Base-by-base conservation (phyloP, 192 early-diverging fungal species). In the Coemansia sp. region DNA sequence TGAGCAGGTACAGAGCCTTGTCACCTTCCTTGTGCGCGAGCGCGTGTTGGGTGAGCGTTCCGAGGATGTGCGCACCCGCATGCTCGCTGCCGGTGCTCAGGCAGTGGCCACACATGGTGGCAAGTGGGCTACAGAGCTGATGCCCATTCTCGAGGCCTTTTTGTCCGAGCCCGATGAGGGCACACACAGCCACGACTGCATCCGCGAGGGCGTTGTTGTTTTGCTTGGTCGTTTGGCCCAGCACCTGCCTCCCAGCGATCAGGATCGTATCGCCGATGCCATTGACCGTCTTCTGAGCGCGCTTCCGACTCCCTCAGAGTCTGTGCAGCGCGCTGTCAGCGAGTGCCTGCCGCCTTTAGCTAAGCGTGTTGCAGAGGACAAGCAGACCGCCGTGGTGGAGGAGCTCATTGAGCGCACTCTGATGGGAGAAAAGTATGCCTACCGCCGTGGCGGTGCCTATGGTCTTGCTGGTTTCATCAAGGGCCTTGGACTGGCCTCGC, bases 391-490 rank as follows among this genome's bases (percentile, higher is more conserved):
- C 0, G 69, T 94, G 20, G 64, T 90, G 27, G 71, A 85, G 35
- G 44, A 59, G 25, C 63, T 96, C 11, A 61, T 93, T 60, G 75
- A 87, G 9, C 80, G 72, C 42, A 67, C 93, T 3, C 88, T 91
- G 60, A 67, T 75, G 22, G 78, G 81, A 25, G 75, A 76, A 45
- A 90, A 86, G 52, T 99, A 97, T 63, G 91, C 89, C 14, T 74
- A 84, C 38, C 82, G 95, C 14, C 85, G 93, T 20, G 97, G 97
- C 20, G 91, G 90, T 13, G 97, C 97, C 3, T 99, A 92, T 55
- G 97, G 97, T 38, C 58, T 99, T 33, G 92, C 97, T 6, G 97
- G 95, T 36, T 77, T 97, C 19, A 83, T 95, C 41, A 93, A 94
- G 61, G 95, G 95, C 4, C 77, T 86, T 17, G 95, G 95, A 37